Evolutionary conservation across 768 basidiomycete genomes (phyloP).

Genomic region (Boletus sp.): DNA sequence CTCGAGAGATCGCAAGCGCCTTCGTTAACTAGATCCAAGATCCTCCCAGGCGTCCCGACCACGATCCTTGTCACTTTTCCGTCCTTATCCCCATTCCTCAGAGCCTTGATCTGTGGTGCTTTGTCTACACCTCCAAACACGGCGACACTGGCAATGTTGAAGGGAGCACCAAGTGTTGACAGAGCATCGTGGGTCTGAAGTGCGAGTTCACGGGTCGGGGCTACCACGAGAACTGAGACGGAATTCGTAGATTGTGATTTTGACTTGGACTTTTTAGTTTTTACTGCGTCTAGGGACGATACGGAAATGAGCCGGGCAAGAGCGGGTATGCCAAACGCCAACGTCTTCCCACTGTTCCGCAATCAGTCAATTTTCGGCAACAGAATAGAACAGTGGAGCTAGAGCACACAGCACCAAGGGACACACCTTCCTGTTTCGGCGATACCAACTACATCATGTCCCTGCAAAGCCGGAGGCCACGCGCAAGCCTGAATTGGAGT

Average conservation of each 20-base stretch:
- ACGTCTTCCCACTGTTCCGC: constrained; percentile 79
- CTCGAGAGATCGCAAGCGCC: constrained; percentile 79
- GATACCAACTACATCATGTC: constrained; percentile 90
- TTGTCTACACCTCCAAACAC: constrained; percentile 96
- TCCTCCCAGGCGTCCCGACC: constrained; percentile 93
- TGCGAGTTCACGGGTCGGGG: constrained; percentile 95
- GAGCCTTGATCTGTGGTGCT: constrained; percentile 69
- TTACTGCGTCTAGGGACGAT: constrained; percentile 15
- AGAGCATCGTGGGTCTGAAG: constrained; percentile 92
- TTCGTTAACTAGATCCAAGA: constrained; percentile 88
- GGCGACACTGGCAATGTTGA: constrained; percentile 79
- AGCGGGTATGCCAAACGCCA: constrained; percentile 94
- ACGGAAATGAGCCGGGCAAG: constrained; percentile 60
- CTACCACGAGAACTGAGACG: constrained; percentile 74
- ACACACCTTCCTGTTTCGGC: constrained; percentile 89
- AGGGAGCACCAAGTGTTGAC: constrained; percentile 65
- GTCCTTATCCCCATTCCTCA: constrained; percentile 53
- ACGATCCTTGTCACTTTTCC: constrained; percentile 68
- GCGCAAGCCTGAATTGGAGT: constrained; percentile 96
- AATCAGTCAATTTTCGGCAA: neutral
- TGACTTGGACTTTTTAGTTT: constrained; percentile 31
- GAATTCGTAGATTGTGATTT: constrained; percentile 29
- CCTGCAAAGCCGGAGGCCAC: constrained; percentile 84
- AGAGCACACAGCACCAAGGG: neutral
- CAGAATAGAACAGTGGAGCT: neutral